Evolutionary conservation across 202 grass and related monocot genomes (phyloP).

Genomic region (Tripidium arundinaceum): DNA sequence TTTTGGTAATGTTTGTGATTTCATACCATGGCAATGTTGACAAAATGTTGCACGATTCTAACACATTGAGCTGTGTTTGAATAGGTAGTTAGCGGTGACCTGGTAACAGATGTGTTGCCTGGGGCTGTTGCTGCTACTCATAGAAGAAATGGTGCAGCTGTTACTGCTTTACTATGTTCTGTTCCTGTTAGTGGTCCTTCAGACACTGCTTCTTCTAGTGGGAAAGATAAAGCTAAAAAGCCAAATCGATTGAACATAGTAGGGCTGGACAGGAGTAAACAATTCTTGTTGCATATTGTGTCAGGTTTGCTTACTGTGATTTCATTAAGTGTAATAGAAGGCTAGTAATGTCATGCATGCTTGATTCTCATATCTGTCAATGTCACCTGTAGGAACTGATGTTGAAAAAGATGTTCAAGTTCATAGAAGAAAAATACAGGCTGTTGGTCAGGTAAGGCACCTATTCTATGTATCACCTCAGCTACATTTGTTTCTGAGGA

Average conservation of each 20-base stretch:
- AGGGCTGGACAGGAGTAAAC: constrained; percentile 74
- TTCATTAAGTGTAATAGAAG: constrained; percentile 5
- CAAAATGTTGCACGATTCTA: constrained; percentile 11
- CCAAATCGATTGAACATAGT: constrained; percentile 75
- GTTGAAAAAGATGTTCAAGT: constrained; percentile 82
- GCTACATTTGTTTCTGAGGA: not conserved
- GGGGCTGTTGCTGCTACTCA: constrained; percentile 90
- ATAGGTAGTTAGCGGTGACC: constrained; percentile 83
- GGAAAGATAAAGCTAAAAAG: constrained; percentile 97
- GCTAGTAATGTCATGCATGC: constrained; percentile 20
- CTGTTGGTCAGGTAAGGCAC: constrained; percentile 69
- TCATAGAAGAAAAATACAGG: constrained; percentile 69
- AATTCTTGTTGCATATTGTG: constrained; percentile 86
- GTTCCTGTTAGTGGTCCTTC: constrained; percentile 78
- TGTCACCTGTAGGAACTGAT: constrained; percentile 55
- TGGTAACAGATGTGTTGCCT: constrained; percentile 88
- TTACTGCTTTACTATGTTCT: constrained; percentile 80
- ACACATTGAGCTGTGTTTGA: constrained; percentile 15
- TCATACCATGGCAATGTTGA: constrained; percentile 12
- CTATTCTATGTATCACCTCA: not conserved
- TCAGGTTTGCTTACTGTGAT: constrained; percentile 50
- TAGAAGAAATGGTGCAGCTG: constrained; percentile 86
- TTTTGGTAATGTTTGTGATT: constrained; percentile 61
- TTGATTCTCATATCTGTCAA: constrained; percentile 36
- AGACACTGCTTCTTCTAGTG: constrained; percentile 67